A percentile compares a stretch with the other conserved stretches of the same genome.
Conservation (phyloP, 495 filamentous ascomycete species). For the Penicillium longicatenatum region DNA sequence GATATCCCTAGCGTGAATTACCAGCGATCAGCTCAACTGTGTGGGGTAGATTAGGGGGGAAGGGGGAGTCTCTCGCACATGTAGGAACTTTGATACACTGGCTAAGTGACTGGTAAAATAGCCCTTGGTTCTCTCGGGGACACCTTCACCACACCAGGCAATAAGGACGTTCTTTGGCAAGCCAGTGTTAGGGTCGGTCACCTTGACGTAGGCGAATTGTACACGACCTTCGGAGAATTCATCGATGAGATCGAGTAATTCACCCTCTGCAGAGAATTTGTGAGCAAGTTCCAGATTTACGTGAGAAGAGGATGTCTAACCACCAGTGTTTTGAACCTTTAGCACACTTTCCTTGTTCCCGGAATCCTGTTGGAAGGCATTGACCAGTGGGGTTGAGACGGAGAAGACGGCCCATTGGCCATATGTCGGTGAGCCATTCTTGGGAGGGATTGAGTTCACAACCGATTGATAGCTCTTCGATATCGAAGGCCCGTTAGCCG, state of each 20-base stretch:
- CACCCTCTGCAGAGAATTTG: constrained; percentile 67
- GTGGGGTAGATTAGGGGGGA: neutral
- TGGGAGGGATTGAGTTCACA: constrained; percentile 66
- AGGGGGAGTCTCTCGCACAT: constrained; percentile 54
- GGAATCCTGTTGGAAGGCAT: constrained; percentile 82
- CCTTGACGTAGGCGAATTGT: constrained; percentile 95
- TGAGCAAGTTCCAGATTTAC: neutral
- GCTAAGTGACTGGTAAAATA: constrained; percentile 95
- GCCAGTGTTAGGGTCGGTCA: constrained; percentile 90
- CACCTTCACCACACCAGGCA: constrained; percentile 96
- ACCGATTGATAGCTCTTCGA: constrained; percentile 89
- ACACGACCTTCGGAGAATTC: constrained; percentile 96
- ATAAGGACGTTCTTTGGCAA: constrained; percentile 93
- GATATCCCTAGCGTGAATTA: constrained; percentile 67
- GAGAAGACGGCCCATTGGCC: constrained; percentile 90
- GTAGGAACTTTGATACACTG: constrained; percentile 84
- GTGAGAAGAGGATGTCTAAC: constrained; percentile 48
- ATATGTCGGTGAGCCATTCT: constrained; percentile 64
- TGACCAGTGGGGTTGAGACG: constrained; percentile 85
- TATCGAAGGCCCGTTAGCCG: constrained; percentile 87
- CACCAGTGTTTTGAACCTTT: constrained; percentile 89
- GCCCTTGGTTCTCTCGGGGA: constrained; percentile 96
- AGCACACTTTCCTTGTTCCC: constrained; percentile 88
- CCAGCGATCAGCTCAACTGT: neutral
- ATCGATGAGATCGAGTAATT: constrained; percentile 91